Base-by-base conservation (phyloP, 805 yeast genomes). In the Kazachstania psychrophila region DNA sequence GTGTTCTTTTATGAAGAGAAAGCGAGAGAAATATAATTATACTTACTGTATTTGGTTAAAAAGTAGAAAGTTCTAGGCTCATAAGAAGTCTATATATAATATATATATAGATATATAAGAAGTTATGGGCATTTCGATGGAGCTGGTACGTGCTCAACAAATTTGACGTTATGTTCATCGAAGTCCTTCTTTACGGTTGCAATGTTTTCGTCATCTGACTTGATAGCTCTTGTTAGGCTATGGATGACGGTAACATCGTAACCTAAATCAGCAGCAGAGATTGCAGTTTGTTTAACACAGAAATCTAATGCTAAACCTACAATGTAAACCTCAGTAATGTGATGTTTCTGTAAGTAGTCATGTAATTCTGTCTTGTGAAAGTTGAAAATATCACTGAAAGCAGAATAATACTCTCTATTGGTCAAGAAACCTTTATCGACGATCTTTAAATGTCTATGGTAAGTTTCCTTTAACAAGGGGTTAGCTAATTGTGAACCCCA, bases 271-370 rank as follows among this genome's bases (percentile, higher is more conserved):
- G 69, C 72, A 15, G 87, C 69, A 39, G 88, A 94, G 17, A 75
- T 55, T 0, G 95, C 86, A 0, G 94, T 79, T 51, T 77, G 69
- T 47, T 76, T 61, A 3, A 89, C 96, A 57, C 97, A 88, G 56
- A 65, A 86, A 54, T 88, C 97, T 44, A 77, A 75, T 0, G 96
- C 96, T 15, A 88, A 49, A 0, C 96, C 97, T 2, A 79, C 89
- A 16, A 83, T 69, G 31, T 68, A 75, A 1, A 87, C 86, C 28
- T 76, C 71, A 2, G 71, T 67, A 29, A 85, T 73, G 0, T 56
- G 60, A 27, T 69, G 54, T 1, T 62, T 49, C 18, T 52, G 56
- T 43, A 88, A 65, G 28, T 68, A 60, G 1, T 52, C 56, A 36
- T 69, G 66, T 43, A 87, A 62, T 37, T 76, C 88, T 0, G 96